phyloP scores from a whole-genome alignment of 108 stramenopile genomes.

The Skeletonema costatum region DNA sequence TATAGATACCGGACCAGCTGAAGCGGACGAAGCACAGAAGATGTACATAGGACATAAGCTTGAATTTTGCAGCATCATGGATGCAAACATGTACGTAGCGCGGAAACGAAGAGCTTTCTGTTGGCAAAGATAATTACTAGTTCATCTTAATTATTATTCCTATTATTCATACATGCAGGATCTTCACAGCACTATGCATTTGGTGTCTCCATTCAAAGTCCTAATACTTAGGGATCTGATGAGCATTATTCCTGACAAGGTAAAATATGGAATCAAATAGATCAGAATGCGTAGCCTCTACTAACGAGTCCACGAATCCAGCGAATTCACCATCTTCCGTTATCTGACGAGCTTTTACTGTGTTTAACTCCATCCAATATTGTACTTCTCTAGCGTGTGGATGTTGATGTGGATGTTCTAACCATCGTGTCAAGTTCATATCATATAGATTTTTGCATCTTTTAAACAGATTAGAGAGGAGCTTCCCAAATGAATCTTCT shows the following conservation, averaged over 20 bases:
- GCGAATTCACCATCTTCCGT: not conserved
- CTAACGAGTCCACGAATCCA: not conserved
- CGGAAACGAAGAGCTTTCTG: too few species aligned
- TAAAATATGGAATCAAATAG: not conserved
- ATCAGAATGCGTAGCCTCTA: not conserved
- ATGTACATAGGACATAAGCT: too few species aligned
- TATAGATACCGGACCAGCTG: too few species aligned
- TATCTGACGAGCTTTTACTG: slow-evolving; percentile 1
- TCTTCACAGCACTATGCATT: not conserved
- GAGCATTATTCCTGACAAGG: not conserved
- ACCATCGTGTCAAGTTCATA: slow-evolving; percentile 2
- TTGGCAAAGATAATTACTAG: too few species aligned
- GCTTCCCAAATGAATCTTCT: slow-evolving; percentile 3
- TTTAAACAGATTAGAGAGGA: not conserved
- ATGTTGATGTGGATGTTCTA: slow-evolving; percentile 1
- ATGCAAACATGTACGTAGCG: too few species aligned
- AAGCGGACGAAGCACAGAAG: too few species aligned
- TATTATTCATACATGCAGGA: not conserved
- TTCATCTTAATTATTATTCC: not conserved
- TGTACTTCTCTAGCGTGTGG: not conserved
- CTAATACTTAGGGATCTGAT: not conserved
- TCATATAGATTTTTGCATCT: not conserved
- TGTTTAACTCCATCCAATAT: not conserved
- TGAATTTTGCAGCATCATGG: too few species aligned
- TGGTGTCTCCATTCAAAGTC: not conserved